A percentile compares a stretch with the other conserved stretches of the same genome.
phyloP scores from a whole-genome alignment of 768 basidiomycete genomes.

The Macrolepiota fuliginosa region DNA sequence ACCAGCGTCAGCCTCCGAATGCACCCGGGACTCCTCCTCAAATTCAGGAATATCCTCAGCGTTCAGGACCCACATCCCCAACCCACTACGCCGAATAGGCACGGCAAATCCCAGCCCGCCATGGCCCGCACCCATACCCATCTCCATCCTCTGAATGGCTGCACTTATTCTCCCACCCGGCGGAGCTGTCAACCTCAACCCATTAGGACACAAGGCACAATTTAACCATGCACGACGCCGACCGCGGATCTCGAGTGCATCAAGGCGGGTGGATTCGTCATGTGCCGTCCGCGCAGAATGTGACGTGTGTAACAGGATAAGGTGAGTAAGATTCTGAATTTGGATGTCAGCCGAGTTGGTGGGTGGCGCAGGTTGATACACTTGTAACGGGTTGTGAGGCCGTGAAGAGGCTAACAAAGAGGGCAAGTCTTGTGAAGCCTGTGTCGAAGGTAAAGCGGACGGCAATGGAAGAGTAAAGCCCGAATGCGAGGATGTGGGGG shows the following conservation, averaged over 20 bases:
- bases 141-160: not conserved
- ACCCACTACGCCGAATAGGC: conserved; percentile 6
- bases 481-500: conserved; percentile 34
- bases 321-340: conserved; percentile 34
- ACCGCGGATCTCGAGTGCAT: conserved; percentile 54
- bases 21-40: not conserved
- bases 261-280: conserved; percentile 37
- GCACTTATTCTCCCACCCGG: not conserved
- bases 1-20: not conserved
- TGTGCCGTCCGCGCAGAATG: conserved; percentile 37
- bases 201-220: conserved; percentile 31
- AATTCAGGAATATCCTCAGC: conserved; percentile 1
- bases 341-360: conserved; percentile 27
- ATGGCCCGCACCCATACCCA: conserved; percentile 7
- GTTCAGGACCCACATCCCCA: conserved; percentile 10
- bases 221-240: conserved; percentile 69
- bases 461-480: conserved; percentile 15
- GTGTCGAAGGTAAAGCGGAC: conserved; percentile 1
- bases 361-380: conserved; percentile 30
- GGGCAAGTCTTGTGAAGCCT: conserved; percentile 5
- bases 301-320: conserved; percentile 38
- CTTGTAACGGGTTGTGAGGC: conserved; percentile 8
- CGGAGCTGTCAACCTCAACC: not conserved
- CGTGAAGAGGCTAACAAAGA: not conserved
- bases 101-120: conserved; percentile 9